Base-by-base conservation (phyloP, 345 rosid species). In the Linum trigynum region DNA sequence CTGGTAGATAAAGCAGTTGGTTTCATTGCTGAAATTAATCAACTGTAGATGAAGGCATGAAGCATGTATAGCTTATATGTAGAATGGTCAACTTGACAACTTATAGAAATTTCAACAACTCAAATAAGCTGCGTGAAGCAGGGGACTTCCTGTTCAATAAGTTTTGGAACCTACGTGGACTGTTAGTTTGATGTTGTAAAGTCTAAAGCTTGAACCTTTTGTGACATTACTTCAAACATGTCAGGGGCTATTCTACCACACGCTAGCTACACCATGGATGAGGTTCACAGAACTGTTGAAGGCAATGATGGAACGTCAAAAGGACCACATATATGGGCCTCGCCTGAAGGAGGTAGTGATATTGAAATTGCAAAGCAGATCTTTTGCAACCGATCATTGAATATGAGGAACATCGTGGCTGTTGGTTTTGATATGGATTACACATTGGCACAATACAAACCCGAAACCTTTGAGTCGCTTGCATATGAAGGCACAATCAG, bases 361-460 rank as follows among this genome's bases (percentile, higher is more conserved):
- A 81, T 85, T 63, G 85, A 82, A 57, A 70, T 84, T 15, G 84
- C 86, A 67, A 90, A 84, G 41, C 95, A 84, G 73, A 94, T 94
- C 51, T 94, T 94, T 71, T 94, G 99, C 84, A 94, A 90, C 72
- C 84, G 97, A 76, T 84, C 97, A 55, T 74, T 94, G 77, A 90
- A 94, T 75, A 94, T 94, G 99, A 94, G 73, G 82, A 94, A 80
- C 75, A 88, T 88, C 11, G 76, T 88, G 35, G 96, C 99, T 15
- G 88, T 94, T 51, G 99, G 99, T 50, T 90, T 94, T 78, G 97
- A 94, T 77, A 94, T 94, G 99, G 99, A 94, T 76, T 94, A 94
- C 75, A 94, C 99, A 23, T 79, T 90, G 77, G 99, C 99, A 36
- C 99, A 94, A 68, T 94, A 94, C 81, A 94, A 83, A 69, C 84